A percentile compares a stretch with the other conserved stretches of the same genome.
These are phyloP conservation scores for Spergularia bocconei DNA, from an alignment of 148 eudicot species.

Conservation along the genomic window DNA sequence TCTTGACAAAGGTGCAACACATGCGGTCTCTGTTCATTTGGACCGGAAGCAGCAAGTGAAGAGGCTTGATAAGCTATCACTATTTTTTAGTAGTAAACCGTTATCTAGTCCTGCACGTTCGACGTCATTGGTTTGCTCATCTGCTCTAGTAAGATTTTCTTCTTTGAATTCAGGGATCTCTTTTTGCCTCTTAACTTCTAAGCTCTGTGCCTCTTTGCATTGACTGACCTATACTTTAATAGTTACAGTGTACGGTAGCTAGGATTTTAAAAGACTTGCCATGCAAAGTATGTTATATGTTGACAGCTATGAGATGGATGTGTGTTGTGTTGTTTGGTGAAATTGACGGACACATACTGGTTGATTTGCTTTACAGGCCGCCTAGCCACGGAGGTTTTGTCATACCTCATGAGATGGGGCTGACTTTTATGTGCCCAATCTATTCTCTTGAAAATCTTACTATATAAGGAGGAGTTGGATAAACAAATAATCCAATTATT, in stretches of 20 bases:
- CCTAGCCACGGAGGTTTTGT: too few species aligned
- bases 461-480: too few species aligned
- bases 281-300: too few species aligned
- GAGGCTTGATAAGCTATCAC: conserved; percentile 18
- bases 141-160: conserved; percentile 30
- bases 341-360: too few species aligned
- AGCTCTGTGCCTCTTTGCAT: background rate
- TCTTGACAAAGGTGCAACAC: conserved; percentile 1
- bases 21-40: conserved; percentile 4
- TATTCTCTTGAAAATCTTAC: too few species aligned
- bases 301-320: too few species aligned
- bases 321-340: too few species aligned
- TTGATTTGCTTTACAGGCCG: too few species aligned
- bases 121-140: conserved; percentile 27
- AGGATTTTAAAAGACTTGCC: background rate
- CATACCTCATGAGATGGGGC: too few species aligned
- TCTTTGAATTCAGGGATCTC: background rate
- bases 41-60: conserved; percentile 6
- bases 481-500: too few species aligned
- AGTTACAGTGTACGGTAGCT: background rate
- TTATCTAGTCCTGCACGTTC: conserved; percentile 13
- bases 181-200: background rate
- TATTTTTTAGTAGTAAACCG: conserved; percentile 15
- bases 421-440: too few species aligned
- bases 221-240: too few species aligned